Percentiles rank a stretch among this genome's conserved stretches.
These are phyloP conservation scores for Pythium dissotocum DNA, from an alignment of 352 stramenopile species.

Conservation along the genomic window DNA sequence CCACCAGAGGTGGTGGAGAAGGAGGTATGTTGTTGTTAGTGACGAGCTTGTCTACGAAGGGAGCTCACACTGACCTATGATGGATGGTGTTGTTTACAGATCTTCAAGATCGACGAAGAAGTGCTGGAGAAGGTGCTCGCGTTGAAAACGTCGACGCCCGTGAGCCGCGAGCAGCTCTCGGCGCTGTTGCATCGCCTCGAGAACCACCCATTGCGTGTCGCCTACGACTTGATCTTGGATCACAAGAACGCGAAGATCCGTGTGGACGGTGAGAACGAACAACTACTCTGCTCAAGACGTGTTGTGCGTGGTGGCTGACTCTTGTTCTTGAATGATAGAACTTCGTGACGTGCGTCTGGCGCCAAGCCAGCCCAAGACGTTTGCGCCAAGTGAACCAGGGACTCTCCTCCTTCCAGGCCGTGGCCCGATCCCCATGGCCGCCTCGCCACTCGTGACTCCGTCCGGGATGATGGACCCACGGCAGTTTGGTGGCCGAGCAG, in stretches of 20 bases:
- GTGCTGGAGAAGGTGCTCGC: slow-evolving; percentile 60
- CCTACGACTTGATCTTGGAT: slow-evolving; percentile 97
- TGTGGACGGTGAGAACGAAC: slow-evolving; percentile 61
- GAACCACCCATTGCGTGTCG: slow-evolving; percentile 87
- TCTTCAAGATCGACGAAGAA: slow-evolving; percentile 82
- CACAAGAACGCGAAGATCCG: slow-evolving; percentile 97
- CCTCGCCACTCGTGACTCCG: not conserved
- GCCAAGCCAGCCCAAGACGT: not conserved
- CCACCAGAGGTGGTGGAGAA: slow-evolving; percentile 96
- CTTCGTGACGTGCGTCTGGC: not conserved
- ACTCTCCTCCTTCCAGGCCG: not conserved
- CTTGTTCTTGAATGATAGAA: not conserved
- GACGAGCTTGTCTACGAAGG: no score
- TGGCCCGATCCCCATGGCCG: not conserved
- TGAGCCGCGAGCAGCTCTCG: slow-evolving; percentile 65
- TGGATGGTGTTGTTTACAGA: slow-evolving; percentile 28
- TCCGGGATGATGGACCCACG: not conserved
- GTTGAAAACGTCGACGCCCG: slow-evolving; percentile 45
- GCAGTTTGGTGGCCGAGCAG: not conserved
- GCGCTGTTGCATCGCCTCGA: slow-evolving; percentile 46
- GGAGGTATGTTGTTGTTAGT: slow-evolving; percentile 58
- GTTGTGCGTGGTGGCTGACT: not conserved
- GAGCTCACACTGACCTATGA: not conserved
- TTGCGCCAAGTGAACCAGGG: not conserved
- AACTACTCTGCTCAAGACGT: not conserved